Evolutionary conservation across 768 basidiomycete genomes (phyloP), one percentile per base, ranked within the genome.

Genomic region (Suillus lakei): DNA sequence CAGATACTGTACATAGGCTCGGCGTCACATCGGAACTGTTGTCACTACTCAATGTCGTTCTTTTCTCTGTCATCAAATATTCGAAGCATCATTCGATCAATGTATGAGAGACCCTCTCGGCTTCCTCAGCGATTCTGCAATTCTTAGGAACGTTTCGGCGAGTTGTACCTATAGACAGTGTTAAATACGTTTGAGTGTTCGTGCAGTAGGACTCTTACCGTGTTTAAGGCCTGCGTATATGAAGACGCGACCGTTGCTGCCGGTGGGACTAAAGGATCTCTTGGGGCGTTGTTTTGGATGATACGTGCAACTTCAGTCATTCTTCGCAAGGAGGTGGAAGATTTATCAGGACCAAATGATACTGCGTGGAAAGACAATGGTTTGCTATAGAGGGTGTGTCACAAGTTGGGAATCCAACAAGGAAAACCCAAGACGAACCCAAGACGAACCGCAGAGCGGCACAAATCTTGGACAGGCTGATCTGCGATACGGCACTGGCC

Each of bases 341-440:
- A 69, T 38, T 12, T 43, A 15, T 75, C 68, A 1, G 75, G 74
- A 5, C 86, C 88, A 48, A 89, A 89, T 0, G 84, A 81, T n/a
- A 89, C 84, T 0, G 87, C 71, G 53, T 89, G 88, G 69, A 89
- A 85, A 0, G 87, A 86, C 1, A 87, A 74, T 0, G 86, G 74
- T 75, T 85, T 85, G 15, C 88, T 88, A n/a, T n/a, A 34, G 50
- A 26, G 26, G 51, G 30, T 4, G 28, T 50, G 21, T 66, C 12
- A 21, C 59, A 28, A 4, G 3, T 68, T 43, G 64, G 59, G 26
- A 48, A 13, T 5, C 0, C n/a, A 41, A 3, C 13, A 1, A n/a
- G 0, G 32, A 18, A 39, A 5, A 23, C 16, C 26, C 5, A n/a
- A 4, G 18, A 7, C 71, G 39, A 66, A 85, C 85, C 87, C 85